Evolutionary conservation across 257 asterid genomes (phyloP).

Genomic region (Solanum bulbocastanum): DNA sequence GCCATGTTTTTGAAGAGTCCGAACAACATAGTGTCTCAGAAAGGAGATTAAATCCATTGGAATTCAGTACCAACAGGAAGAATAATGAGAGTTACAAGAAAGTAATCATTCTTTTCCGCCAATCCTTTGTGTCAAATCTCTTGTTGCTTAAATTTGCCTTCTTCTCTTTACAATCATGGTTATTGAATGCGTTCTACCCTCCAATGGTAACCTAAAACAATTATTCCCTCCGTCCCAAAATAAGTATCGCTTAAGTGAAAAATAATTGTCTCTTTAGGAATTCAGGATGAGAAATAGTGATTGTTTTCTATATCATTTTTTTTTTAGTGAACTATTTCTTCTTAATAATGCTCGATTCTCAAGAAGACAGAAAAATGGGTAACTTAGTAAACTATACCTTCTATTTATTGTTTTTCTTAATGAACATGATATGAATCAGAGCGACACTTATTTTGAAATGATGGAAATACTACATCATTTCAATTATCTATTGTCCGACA

Average conservation of each 20-base stretch:
- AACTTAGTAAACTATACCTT: no score
- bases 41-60: neutral
- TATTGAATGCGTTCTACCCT: neutral
- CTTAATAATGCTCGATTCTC: neutral
- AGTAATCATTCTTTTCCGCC: neutral
- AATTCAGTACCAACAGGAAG: neutral
- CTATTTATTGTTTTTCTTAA: no score
- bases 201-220: neutral
- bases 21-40: neutral
- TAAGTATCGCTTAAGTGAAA: no score
- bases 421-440: neutral
- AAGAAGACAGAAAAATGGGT: no score
- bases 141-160: neutral
- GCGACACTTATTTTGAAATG: no score
- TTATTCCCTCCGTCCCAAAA: no score
- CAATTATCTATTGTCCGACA: neutral
- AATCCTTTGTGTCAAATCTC: neutral
- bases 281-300: no score
- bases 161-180: neutral
- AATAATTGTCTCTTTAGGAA: no score
- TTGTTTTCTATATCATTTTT: neutral
- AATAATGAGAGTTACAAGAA: neutral
- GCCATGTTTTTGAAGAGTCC: neutral
- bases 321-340: neutral
- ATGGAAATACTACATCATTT: neutral